Conservation (phyloP, 768 basidiomycete genomes). For the Amylocystis lapponica region DNA sequence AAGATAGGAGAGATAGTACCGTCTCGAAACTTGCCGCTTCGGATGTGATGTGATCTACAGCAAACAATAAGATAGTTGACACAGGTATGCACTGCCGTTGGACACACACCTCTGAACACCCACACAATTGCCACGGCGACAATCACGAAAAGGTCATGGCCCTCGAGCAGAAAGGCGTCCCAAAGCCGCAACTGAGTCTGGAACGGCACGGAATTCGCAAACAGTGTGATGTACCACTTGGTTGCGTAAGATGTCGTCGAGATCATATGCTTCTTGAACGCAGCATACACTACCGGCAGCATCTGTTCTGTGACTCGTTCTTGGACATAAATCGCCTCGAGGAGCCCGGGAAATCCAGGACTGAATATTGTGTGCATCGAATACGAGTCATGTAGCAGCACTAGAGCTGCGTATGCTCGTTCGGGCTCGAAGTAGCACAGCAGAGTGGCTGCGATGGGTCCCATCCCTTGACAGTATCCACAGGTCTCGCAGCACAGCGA, state of each 20-base stretch:
- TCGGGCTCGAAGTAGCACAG: constrained; percentile 92
- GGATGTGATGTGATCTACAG: constrained; percentile 76
- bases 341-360: constrained; percentile 92
- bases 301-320: constrained; percentile 81
- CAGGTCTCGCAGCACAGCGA: constrained; percentile 80
- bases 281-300: constrained; percentile 85
- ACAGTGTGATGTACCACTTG: constrained; percentile 99
- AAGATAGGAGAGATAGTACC: constrained; percentile 83
- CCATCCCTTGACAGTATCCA: constrained; percentile 99
- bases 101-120: constrained; percentile 72
- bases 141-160: constrained; percentile 82
- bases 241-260: constrained; percentile 94
- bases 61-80: constrained; percentile 2
- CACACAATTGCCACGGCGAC: constrained; percentile 87
- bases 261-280: constrained; percentile 85
- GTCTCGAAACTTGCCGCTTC: constrained; percentile 82
- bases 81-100: background rate
- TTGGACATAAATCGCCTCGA: constrained; percentile 95
- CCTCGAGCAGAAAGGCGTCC: constrained; percentile 92
- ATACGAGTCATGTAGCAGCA: constrained; percentile 87
- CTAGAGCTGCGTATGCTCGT: constrained; percentile 76
- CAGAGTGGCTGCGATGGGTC: constrained; percentile 91
- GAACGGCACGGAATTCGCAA: constrained; percentile 93
- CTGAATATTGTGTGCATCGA: constrained; percentile 83
- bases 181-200: constrained; percentile 91